These are phyloP conservation scores for Elaeis guineensis DNA, from an alignment of 176 grass and related monocot species.

Conservation along the genomic window DNA sequence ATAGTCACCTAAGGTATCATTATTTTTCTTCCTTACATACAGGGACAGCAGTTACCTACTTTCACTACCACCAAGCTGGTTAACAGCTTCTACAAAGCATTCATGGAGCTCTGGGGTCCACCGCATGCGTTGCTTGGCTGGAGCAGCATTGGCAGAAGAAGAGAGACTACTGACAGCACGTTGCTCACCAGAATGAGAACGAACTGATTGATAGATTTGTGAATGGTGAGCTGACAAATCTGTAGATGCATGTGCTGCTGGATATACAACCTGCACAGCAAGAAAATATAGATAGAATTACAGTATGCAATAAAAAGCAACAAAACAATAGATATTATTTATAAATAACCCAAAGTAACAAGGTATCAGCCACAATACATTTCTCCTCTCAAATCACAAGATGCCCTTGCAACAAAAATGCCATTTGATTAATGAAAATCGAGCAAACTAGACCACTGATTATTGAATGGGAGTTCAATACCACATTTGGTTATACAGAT, in stretches of 20 bases:
- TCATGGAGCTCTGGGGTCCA: slow-evolving; percentile 84
- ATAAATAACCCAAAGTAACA: no score
- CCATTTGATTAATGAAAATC: no score
- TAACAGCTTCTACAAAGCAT: slow-evolving; percentile 62
- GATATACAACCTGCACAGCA: slow-evolving; percentile 28
- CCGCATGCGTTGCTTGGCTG: slow-evolving; percentile 54
- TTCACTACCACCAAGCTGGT: slow-evolving; percentile 69
- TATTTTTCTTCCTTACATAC: neutral
- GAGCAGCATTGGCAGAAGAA: slow-evolving; percentile 21
- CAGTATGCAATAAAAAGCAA: neutral
- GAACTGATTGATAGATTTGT: slow-evolving; percentile 19
- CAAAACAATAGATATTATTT: neutral
- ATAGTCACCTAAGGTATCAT: no score
- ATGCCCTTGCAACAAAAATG: no score
- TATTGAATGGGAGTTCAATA: no score
- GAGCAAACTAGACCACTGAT: no score
- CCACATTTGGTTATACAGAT: no score
- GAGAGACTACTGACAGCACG: slow-evolving; percentile 19
- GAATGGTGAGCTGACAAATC: slow-evolving; percentile 17
- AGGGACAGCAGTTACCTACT: slow-evolving; percentile 30
- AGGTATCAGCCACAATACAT: no score
- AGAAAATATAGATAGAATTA: no score
- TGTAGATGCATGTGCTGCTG: slow-evolving; percentile 2
- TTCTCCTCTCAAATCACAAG: no score
- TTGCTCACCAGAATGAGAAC: slow-evolving; percentile 31